phyloP scores from a whole-genome alignment of 2,329 filamentous ascomycete species.

The Cercospora zeae-maydis region DNA sequence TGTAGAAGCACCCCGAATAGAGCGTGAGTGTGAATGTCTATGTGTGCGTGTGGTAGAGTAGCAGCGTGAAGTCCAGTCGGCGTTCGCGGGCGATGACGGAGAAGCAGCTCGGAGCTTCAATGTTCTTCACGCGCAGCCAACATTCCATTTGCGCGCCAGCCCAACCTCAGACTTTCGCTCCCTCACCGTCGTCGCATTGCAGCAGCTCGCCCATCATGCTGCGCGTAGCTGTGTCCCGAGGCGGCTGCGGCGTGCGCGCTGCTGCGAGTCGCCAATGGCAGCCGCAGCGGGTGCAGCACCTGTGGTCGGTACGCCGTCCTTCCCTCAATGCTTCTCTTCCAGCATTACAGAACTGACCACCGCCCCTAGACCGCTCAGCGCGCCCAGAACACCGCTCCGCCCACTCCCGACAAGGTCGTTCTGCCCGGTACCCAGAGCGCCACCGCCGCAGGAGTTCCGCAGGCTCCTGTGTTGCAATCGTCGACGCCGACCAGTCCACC shows the following conservation, averaged over 20 bases:
- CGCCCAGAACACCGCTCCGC: conserved; percentile 31
- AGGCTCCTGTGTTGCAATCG: conserved; percentile 29
- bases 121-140: background rate
- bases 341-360: background rate
- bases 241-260: conserved; percentile 14
- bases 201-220: conserved; percentile 19
- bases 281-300: conserved; percentile 11
- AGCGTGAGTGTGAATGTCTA: background rate
- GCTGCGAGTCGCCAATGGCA: conserved; percentile 21
- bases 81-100: background rate
- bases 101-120: background rate
- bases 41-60: background rate
- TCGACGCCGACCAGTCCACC: conserved; percentile 11
- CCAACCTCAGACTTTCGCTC: background rate
- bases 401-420: conserved; percentile 33
- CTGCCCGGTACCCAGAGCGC: conserved; percentile 35
- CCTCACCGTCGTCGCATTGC: conserved; percentile 1
- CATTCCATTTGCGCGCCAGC: background rate
- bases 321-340: background rate
- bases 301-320: background rate
- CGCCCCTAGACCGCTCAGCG: conserved; percentile 22
- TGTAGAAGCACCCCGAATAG: too few relatives aligned
- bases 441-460: conserved; percentile 32
- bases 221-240: conserved; percentile 25
- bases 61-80: background rate